Conservation (phyloP, 1,284 basidiomycete genomes). For the Laetiporus sulphureus region DNA sequence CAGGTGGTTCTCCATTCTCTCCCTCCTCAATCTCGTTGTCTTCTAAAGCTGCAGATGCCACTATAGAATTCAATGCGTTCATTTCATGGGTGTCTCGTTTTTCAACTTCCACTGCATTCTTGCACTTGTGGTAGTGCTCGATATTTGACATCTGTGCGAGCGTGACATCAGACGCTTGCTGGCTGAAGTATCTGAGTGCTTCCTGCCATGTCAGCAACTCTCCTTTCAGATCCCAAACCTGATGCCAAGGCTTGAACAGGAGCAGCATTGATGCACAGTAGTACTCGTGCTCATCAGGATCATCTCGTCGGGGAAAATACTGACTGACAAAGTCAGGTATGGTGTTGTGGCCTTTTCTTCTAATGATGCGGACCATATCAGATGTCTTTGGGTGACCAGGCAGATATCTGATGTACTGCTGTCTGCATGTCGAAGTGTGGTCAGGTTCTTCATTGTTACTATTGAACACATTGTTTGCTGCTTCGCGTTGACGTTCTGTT, state of each 20-base stretch:
- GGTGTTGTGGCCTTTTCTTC: conserved; percentile 2
- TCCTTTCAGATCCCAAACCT: conserved; percentile 21
- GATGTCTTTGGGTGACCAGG: conserved; percentile 10
- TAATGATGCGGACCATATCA: conserved; percentile 16
- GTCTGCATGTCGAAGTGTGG: conserved; percentile 5
- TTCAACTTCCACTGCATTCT: background rate
- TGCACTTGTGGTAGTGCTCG: conserved; percentile 30
- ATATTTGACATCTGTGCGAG: conserved; percentile 20
- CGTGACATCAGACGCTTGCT: conserved; percentile 10
- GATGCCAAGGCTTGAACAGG: conserved; percentile 33
- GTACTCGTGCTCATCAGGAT: conserved; percentile 14
- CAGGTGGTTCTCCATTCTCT: background rate
- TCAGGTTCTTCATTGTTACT: background rate
- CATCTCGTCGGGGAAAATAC: conserved; percentile 25
- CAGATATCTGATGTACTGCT: conserved; percentile 8
- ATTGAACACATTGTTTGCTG: background rate
- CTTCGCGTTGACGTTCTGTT: no score
- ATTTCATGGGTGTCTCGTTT: background rate
- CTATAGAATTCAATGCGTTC: no score
- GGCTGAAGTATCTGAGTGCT: background rate
- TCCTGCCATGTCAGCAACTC: conserved; percentile 16
- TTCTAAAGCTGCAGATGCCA: no score
- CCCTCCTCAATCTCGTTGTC: background rate
- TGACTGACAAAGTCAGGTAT: conserved; percentile 21
- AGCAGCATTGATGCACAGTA: conserved; percentile 32